Conservation (phyloP, 129 eudicot species). For the Helianthus tuberosus region DNA sequence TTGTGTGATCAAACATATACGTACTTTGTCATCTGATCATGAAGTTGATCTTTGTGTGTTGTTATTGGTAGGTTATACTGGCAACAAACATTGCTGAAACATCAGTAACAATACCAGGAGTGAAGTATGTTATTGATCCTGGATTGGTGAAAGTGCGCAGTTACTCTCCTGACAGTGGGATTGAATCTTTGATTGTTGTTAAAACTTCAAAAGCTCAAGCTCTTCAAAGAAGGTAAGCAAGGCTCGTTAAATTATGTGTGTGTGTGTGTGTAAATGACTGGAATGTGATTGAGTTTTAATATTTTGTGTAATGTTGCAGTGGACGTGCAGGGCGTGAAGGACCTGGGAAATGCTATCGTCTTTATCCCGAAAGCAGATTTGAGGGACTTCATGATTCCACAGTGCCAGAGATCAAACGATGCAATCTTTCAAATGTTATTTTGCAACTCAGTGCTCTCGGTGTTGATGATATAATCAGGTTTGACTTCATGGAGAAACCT, state of each 20-base stretch:
- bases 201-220: slow-evolving; percentile 98
- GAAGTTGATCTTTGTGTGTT: slow-evolving; percentile 1
- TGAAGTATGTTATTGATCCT: slow-evolving; percentile 92
- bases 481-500: slow-evolving; percentile 97
- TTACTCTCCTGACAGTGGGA: slow-evolving; percentile 75
- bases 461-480: slow-evolving; percentile 77
- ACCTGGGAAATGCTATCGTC: slow-evolving; percentile 95
- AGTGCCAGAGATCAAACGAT: slow-evolving; percentile 86
- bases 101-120: slow-evolving; percentile 98
- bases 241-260: background rate
- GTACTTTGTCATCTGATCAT: background rate
- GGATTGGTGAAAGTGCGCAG: slow-evolving; percentile 96
- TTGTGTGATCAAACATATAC: slow-evolving; percentile 7
- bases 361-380: slow-evolving; percentile 83
- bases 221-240: slow-evolving; percentile 81
- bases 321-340: slow-evolving; percentile 99
- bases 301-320: slow-evolving; percentile 40
- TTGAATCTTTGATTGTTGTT: slow-evolving; percentile 77
- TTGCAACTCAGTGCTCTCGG: slow-evolving; percentile 96
- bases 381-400: slow-evolving; percentile 78
- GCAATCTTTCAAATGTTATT: slow-evolving; percentile 85
- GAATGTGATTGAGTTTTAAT: background rate
- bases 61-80: slow-evolving; percentile 62
- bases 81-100: slow-evolving; percentile 99
- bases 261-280: too few relatives aligned